Evolutionary conservation across 495 filamentous ascomycete genomes (phyloP), one percentile per base, ranked within the genome.

Genomic region (Monascus purpureus): DNA sequence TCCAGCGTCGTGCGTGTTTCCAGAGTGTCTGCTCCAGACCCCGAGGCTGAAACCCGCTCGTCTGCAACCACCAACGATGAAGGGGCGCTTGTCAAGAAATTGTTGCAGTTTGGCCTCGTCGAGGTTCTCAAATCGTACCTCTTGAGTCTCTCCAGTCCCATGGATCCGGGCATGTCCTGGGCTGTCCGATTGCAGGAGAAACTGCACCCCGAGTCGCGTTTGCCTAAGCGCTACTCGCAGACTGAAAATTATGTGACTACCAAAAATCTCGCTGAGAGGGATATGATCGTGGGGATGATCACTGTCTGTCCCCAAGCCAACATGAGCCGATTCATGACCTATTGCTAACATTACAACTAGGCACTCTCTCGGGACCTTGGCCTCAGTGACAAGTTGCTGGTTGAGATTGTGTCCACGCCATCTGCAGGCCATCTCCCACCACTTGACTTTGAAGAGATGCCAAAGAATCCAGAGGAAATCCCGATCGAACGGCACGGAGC

Each of bases 81-180:
- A 19, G 53, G 55, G 0, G 56, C 59, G 8, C 56, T 92, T 34
- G 73, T 80, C 44, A 55, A 56, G 24, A 78, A 70, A 34, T 66
- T 94, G 17, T 54, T 95, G 34, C 82, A 93, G 41, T 82, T 85
- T 28, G 93, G 93, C 43, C 57, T 90, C 15, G 77, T 87, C 0
- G 86, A 90, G 47, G 53, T 94, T 11, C 47, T 93, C 12, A 90
- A 94, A 48, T 71, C 75, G 5, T 96, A 88, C 41, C 59, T 86
- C 13, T 49, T 72, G 37, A 67, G 56, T 18, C 53, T 72, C 11
- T 49, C 52, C 2, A 68, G 63, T 46, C 70, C 49, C 37, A 74
- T 71, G 53, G 73, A 61, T 33, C 70, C 53, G 46, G 76, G 82
- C 44, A 45, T 94, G 68, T 70, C 70, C 6, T 80, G 74, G 83